Conservation (phyloP, 306 rosid species). For the Inga leiocalycina region DNA sequence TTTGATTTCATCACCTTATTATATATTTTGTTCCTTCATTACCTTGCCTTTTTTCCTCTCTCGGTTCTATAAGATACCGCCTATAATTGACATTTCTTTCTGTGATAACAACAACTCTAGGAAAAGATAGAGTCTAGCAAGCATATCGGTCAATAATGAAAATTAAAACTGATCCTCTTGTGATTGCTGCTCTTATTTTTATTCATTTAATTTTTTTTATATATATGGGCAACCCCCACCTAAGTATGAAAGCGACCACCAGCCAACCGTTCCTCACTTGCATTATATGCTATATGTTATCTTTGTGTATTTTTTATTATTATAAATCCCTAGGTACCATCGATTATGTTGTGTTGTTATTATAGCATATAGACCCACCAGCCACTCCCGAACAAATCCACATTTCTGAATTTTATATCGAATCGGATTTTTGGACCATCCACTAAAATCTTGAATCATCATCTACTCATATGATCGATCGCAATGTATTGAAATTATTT, state of each 20-base stretch:
- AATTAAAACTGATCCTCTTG: slow-evolving; percentile 42
- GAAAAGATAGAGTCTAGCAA: slow-evolving; percentile 37
- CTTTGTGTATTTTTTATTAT: slow-evolving; percentile 28
- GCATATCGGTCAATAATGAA: slow-evolving; percentile 30
- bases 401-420: slow-evolving; percentile 41
- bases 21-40: neutral
- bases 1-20: neutral
- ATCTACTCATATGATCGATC: slow-evolving; percentile 47
- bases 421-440: slow-evolving; percentile 50
- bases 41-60: neutral
- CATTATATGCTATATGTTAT: slow-evolving; percentile 46
- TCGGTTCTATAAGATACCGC: slow-evolving; percentile 33
- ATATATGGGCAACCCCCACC: slow-evolving; percentile 70
- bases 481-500: slow-evolving; percentile 50
- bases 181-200: slow-evolving; percentile 49
- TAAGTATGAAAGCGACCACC: slow-evolving; percentile 78
- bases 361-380: slow-evolving; percentile 63
- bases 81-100: slow-evolving; percentile 51
- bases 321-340: slow-evolving; percentile 33
- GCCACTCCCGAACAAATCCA: slow-evolving; percentile 57
- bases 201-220: slow-evolving; percentile 35
- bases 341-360: slow-evolving; percentile 46
- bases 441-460: slow-evolving; percentile 56
- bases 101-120: slow-evolving; percentile 52
- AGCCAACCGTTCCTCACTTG: slow-evolving; percentile 70